Evolutionary conservation across 1,284 basidiomycete genomes (phyloP).

Genomic region (Ganoderma sinense): DNA sequence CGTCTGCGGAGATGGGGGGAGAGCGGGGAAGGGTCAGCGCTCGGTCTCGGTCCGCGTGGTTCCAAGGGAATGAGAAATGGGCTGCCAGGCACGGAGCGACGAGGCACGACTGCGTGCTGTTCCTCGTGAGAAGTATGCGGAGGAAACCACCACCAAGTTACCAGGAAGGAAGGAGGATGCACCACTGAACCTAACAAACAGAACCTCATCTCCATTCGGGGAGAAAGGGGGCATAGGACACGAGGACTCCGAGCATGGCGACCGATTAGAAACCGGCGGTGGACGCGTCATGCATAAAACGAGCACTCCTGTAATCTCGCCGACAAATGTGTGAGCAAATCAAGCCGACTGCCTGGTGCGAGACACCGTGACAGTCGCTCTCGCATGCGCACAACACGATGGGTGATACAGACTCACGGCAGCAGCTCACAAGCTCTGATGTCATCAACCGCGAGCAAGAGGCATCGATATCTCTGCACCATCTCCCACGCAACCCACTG

Average conservation of each 20-base stretch:
- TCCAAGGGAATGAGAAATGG: not conserved
- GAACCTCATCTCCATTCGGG: not conserved
- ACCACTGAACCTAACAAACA: not conserved
- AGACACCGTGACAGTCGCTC: not conserved
- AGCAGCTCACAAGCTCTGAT: not conserved
- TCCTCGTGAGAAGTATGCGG: not conserved
- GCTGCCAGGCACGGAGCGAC: not conserved
- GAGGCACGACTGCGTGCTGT: not conserved
- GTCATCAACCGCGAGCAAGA: not conserved
- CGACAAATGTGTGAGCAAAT: not conserved
- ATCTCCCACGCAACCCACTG: not conserved
- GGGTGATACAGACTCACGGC: not conserved
- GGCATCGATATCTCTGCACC: not conserved
- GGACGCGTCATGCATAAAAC: not conserved
- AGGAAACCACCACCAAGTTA: not conserved
- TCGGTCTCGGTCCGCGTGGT: not conserved
- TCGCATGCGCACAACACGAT: not conserved
- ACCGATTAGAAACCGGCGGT: not conserved
- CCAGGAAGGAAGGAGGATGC: not conserved
- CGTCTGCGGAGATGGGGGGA: constrained; percentile 9
- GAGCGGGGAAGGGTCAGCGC: not conserved
- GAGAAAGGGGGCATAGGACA: not conserved
- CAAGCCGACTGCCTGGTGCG: not conserved
- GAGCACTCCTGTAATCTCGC: not conserved
- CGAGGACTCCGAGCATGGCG: not conserved